A percentile compares a stretch with the other conserved stretches of the same genome.
Evolutionary conservation across 129 eudicot genomes (phyloP).

Genomic region (Helichrysum umbraculigerum): DNA sequence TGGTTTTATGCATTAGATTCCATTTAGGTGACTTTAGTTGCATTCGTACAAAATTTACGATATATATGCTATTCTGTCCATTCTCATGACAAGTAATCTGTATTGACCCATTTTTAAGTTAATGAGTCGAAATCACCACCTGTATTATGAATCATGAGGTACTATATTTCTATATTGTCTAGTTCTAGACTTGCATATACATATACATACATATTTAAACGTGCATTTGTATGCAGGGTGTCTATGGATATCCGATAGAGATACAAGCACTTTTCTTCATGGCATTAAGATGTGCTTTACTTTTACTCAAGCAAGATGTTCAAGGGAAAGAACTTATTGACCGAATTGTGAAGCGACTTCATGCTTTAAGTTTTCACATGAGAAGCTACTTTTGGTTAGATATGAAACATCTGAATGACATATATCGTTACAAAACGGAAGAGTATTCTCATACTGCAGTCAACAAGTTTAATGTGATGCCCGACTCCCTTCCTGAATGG

Average conservation of each 20-base stretch:
- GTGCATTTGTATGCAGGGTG: constrained; percentile 53
- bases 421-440: constrained; percentile 88
- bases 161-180: not conserved
- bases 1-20: not conserved
- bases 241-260: constrained; percentile 93
- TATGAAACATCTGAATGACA: constrained; percentile 84
- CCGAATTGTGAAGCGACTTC: constrained; percentile 79
- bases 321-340: constrained; percentile 80
- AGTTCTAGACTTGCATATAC: not conserved
- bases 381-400: constrained; percentile 94
- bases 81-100: too few relatives aligned
- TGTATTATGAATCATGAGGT: not conserved
- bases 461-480: constrained; percentile 92
- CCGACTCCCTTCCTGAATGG: constrained; percentile 98
- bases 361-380: constrained; percentile 94
- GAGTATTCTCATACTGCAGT: constrained; percentile 96
- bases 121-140: not conserved
- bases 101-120: too few relatives aligned
- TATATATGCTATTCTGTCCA: too few relatives aligned
- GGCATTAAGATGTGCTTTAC: constrained; percentile 87
- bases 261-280: constrained; percentile 95
- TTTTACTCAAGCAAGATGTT: constrained; percentile 75
- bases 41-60: too few relatives aligned
- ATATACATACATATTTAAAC: not conserved
- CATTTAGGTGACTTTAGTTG: not conserved